Base-by-base conservation (phyloP, 441 rosid genomes). In the Raphanus hybrid region DNA sequence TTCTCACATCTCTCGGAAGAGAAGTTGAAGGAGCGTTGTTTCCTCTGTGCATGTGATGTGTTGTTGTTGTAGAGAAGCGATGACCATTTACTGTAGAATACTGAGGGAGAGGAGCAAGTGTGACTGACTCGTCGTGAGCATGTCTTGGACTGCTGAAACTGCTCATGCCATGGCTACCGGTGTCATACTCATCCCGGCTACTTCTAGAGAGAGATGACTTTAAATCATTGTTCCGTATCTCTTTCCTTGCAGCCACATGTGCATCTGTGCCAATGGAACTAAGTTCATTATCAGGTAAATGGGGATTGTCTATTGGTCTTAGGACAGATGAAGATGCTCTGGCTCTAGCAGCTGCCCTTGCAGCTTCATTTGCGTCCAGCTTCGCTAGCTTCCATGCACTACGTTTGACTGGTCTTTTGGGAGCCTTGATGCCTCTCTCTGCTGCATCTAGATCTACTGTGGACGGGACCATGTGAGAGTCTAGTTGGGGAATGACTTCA, bases 121-220 rank as follows among this genome's bases (percentile, higher is more conserved):
- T 84, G 82, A 89, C 91, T 0, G 97, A 83, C 80, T 91, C 96
- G 11, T 91, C 96, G 11, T 91, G 96, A 65, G 87, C 75, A 74
- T 88, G 91, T 83, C 90, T 88, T 64, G 97, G 94, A 78, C 97
- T n/a, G n/a, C n/a, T n/a, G n/a, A n/a, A n/a, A n/a, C n/a, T n/a
- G n/a, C n/a, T n/a, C n/a, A n/a, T n/a, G n/a, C n/a, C n/a, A n/a
- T n/a, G n/a, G n/a, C n/a, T n/a, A n/a, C n/a, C n/a, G n/a, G n/a
- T n/a, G n/a, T n/a, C n/a, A n/a, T n/a, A n/a, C n/a, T n/a, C n/a
- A n/a, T n/a, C n/a, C n/a, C n/a, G n/a, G n/a, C n/a, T n/a, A n/a
- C n/a, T n/a, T n/a, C 86, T 86, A 59, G 83, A 76, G 6, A 82
- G 82, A 29, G 94, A 82, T 67, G 83, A 69, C 79, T 73, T 82